These are phyloP conservation scores for Starmerella cellae DNA, from an alignment of 805 yeast species.

Conservation along the genomic window DNA sequence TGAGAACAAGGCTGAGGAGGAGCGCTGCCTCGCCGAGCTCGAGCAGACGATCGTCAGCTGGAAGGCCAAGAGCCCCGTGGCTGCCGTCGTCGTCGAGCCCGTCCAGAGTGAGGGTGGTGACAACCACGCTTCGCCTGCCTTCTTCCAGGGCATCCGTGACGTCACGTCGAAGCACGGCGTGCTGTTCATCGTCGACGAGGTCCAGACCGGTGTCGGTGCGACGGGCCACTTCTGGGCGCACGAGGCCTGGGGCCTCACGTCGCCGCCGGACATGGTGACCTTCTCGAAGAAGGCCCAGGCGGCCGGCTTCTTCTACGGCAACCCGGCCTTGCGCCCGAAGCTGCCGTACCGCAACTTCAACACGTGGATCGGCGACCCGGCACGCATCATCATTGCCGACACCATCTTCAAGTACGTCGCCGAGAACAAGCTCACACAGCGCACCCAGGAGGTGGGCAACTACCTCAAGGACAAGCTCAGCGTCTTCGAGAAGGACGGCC, in stretches of 20 bases:
- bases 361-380: conserved; percentile 92
- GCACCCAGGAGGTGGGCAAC: conserved; percentile 50
- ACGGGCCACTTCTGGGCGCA: conserved; percentile 82
- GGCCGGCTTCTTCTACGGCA: conserved; percentile 74
- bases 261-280: conserved; percentile 73
- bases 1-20: conserved; percentile 65
- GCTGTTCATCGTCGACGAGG: conserved; percentile 69
- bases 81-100: conserved; percentile 84
- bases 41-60: conserved; percentile 56
- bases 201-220: conserved; percentile 83
- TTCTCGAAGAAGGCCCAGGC: conserved; percentile 82
- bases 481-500: conserved; percentile 42
- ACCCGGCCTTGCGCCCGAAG: conserved; percentile 60
- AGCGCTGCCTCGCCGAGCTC: conserved; percentile 61
- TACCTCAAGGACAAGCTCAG: conserved; percentile 49
- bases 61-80: conserved; percentile 56
- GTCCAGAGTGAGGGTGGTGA: conserved; percentile 88
- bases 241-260: conserved; percentile 63
- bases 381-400: conserved; percentile 61
- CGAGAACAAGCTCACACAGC: conserved; percentile 44
- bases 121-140: conserved; percentile 63
- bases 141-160: conserved; percentile 74
- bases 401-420: conserved; percentile 55
- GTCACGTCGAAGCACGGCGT: conserved; percentile 58
- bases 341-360: conserved; percentile 79